Base-by-base conservation (phyloP, 257 asterid species). In the Capsicum chinense region DNA sequence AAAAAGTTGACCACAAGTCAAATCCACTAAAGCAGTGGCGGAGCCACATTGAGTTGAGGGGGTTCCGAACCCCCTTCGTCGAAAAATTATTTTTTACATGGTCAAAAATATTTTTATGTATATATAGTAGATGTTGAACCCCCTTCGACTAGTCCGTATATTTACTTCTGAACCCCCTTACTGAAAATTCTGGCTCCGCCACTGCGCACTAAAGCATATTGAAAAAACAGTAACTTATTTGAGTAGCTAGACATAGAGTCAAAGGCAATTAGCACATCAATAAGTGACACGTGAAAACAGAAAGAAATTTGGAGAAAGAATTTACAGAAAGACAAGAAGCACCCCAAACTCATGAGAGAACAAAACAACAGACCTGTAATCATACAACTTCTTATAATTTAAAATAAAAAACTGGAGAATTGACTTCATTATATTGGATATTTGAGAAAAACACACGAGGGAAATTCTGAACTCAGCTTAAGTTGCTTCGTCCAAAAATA, bases 211-310 rank as follows among this genome's bases (percentile, higher is more conserved):
- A 17, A 71, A 17, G 57, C 57, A 44, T 71, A 37, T 71, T 71
- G 4, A 39, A 9, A 44, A 69, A 69, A 39, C 33, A 39, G 14
- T 47, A 71, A 39, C 79, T 50, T 26, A 17, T 76, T 76, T 54
- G 48, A 26, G 64, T 76, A 21, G 26, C 14, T 14, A 76, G 48
- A 76, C 11, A 50, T n/a, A 19, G 33, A 26, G 33, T 26, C 33
- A 26, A 26, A 26, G 33, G 33, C 33, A 26, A 26, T 26, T 26
- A 26, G 33, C 33, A 26, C 33, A 26, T 26, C 33, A 26, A 26
- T 76, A 76, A 76, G 63, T 54, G 81, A 76, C 26, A 26, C 52
- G 64, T 76, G 16, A 56, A 76, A 76, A 76, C 81, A 14, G n/a
- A 73, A 73, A 74, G 19, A 50, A 19, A 76, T 71, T 71, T 44